Evolutionary conservation across 2,329 filamentous ascomycete species (phyloP).

Genomic region (Plenodomus biglobosus): DNA sequence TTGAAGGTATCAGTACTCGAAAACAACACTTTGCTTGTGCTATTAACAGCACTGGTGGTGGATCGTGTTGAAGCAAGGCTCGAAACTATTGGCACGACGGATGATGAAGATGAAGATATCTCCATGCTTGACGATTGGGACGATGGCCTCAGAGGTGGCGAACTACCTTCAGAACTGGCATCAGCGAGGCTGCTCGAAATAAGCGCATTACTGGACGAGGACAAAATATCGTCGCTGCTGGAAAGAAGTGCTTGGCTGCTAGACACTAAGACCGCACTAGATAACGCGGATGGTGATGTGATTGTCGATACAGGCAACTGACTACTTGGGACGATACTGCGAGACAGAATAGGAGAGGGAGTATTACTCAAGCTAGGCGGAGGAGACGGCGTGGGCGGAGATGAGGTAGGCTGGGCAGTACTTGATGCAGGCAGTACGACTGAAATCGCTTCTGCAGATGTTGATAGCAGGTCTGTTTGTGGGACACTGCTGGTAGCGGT

Average conservation of each 20-base stretch:
- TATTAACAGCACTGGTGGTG: background rate
- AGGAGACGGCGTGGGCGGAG: background rate
- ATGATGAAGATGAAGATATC: background rate
- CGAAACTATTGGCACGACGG: slow-evolving; percentile 4
- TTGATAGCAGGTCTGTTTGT: slow-evolving; percentile 2
- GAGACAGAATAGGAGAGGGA: background rate
- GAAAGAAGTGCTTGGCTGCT: slow-evolving; percentile 3
- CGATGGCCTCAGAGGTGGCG: slow-evolving; percentile 1
- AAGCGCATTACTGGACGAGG: background rate
- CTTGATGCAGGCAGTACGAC: background rate
- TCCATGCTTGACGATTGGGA: background rate
- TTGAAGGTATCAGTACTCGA: background rate
- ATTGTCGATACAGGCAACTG: background rate
- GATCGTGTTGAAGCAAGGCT: slow-evolving; percentile 13
- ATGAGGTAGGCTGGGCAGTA: slow-evolving; percentile 1
- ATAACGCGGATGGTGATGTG: background rate
- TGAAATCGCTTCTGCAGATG: slow-evolving; percentile 1
- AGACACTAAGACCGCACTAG: background rate
- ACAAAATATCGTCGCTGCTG: background rate
- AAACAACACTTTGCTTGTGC: background rate
- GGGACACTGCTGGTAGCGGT: slow-evolving; percentile 6
- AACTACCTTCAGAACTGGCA: background rate
- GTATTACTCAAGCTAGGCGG: background rate
- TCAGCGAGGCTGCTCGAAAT: background rate
- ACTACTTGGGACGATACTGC: background rate